Percentiles rank a stretch among this genome's conserved stretches.
Evolutionary conservation across 495 filamentous ascomycete genomes (phyloP).

Genomic region (Pyrenula massariospora): DNA sequence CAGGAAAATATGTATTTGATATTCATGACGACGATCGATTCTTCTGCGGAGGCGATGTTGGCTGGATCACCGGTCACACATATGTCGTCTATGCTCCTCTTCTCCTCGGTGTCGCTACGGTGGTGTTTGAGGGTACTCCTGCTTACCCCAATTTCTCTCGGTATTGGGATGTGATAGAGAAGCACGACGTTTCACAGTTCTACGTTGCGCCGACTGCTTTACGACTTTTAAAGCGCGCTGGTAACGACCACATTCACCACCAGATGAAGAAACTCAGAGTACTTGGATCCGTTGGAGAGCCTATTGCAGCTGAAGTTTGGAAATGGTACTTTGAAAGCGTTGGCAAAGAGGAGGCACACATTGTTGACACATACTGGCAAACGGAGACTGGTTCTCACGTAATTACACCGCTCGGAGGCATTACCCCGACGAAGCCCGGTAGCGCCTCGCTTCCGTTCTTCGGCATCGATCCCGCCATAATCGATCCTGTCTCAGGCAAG

Average conservation of each 20-base stretch:
- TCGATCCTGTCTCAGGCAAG: conserved; percentile 90
- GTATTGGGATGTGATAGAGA: conserved; percentile 97
- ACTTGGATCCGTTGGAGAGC: conserved; percentile 94
- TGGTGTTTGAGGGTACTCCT: conserved; percentile 98
- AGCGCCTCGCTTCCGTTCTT: conserved; percentile 68
- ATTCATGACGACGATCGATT: conserved; percentile 87
- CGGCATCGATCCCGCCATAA: conserved; percentile 94
- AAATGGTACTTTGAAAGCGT: conserved; percentile 99
- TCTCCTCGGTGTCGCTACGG: conserved; percentile 81
- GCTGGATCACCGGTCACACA: conserved; percentile 99
- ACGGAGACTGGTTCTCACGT: conserved; percentile 97
- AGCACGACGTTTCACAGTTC: conserved; percentile 93
- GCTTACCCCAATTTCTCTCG: conserved; percentile 96
- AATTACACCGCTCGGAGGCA: conserved; percentile 43
- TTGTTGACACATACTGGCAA: conserved; percentile 99
- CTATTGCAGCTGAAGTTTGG: conserved; percentile 97
- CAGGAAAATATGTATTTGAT: conserved; percentile 98
- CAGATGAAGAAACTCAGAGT: conserved; percentile 84
- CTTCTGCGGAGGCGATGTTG: conserved; percentile 97
- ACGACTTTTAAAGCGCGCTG: conserved; percentile 86
- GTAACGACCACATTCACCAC: conserved; percentile 78
- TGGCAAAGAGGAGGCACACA: conserved; percentile 83
- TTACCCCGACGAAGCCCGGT: conserved; percentile 45
- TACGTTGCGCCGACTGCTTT: conserved; percentile 96
- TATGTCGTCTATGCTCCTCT: conserved; percentile 97